These are phyloP conservation scores for Umbelopsis sp. DNA, from an alignment of 371 early-diverging fungal genomes.

Conservation along the genomic window DNA sequence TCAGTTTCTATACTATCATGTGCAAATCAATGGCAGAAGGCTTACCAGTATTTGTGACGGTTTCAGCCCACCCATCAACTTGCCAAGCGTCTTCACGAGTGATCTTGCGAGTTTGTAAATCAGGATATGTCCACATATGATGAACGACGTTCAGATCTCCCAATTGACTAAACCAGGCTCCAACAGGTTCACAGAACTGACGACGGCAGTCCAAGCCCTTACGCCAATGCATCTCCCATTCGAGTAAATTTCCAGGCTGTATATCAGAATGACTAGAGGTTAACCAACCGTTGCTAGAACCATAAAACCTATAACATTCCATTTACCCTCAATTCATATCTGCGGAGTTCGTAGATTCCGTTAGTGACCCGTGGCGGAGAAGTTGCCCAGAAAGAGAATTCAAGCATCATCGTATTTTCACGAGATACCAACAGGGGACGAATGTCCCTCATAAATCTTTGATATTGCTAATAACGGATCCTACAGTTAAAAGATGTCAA, in stretches of 20 bases:
- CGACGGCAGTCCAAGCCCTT: constrained; percentile 85
- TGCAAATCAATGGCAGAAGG: no score
- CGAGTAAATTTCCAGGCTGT: constrained; percentile 86
- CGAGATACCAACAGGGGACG: constrained; percentile 74
- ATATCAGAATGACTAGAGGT: not conserved
- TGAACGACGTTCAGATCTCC: constrained; percentile 89
- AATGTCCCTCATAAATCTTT: constrained; percentile 64
- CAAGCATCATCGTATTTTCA: constrained; percentile 85
- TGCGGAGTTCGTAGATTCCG: constrained; percentile 90
- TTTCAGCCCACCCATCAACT: constrained; percentile 92
- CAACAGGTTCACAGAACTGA: constrained; percentile 88
- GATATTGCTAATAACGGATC: constrained; percentile 27
- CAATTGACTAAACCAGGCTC: constrained; percentile 95
- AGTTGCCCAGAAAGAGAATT: constrained; percentile 92
- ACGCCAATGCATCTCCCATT: constrained; percentile 93
- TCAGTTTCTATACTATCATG: no score
- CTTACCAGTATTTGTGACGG: constrained; percentile 88
- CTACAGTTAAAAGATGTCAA: no score
- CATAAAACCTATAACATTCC: not conserved
- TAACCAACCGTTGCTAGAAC: not conserved
- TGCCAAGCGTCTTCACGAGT: constrained; percentile 92
- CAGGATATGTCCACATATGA: constrained; percentile 92
- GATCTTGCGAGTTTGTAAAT: constrained; percentile 83
- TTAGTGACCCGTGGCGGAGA: constrained; percentile 72
- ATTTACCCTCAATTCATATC: constrained; percentile 77